phyloP scores from a whole-genome alignment of 2,329 filamentous ascomycete species.

The Sporothrix variecibatus region DNA sequence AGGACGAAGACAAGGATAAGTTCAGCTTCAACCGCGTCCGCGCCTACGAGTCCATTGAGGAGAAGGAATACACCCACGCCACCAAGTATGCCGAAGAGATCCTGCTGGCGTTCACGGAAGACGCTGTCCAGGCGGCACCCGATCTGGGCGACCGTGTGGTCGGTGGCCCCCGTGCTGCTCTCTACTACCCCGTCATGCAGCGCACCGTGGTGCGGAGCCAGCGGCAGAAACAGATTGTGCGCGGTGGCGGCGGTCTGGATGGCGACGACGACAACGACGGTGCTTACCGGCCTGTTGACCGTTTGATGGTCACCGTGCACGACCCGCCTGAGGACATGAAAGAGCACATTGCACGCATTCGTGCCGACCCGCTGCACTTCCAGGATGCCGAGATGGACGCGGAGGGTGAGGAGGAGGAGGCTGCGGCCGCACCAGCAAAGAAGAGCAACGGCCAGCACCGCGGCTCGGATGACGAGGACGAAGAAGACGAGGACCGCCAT shows the following conservation, averaged over 20 bases:
- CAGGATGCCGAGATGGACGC: conserved; percentile 43
- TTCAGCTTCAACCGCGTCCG: conserved; percentile 65
- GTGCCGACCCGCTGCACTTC: conserved; percentile 54
- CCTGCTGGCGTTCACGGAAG: conserved; percentile 60
- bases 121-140: conserved; percentile 37
- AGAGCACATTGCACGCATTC: conserved; percentile 55
- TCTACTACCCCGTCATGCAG: conserved; percentile 70
- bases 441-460: conserved; percentile 15
- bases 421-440: conserved; percentile 26
- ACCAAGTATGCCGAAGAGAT: conserved; percentile 67
- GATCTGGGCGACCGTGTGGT: conserved; percentile 43
- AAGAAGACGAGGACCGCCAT: conserved; percentile 19
- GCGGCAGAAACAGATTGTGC: conserved; percentile 63
- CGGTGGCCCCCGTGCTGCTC: conserved; percentile 57
- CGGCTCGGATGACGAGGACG: background rate
- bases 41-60: conserved; percentile 64
- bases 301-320: conserved; percentile 56
- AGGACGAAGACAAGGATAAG: conserved; percentile 48
- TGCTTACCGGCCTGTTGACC: conserved; percentile 53
- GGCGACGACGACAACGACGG: conserved; percentile 33
- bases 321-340: conserved; percentile 58
- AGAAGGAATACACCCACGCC: conserved; percentile 57
- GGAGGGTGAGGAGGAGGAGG: conserved; percentile 34
- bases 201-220: conserved; percentile 63
- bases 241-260: conserved; percentile 49